Evolutionary conservation across 306 rosid genomes (phyloP), one percentile per base, ranked within the genome.

Genomic region (Glycine latifolia): DNA sequence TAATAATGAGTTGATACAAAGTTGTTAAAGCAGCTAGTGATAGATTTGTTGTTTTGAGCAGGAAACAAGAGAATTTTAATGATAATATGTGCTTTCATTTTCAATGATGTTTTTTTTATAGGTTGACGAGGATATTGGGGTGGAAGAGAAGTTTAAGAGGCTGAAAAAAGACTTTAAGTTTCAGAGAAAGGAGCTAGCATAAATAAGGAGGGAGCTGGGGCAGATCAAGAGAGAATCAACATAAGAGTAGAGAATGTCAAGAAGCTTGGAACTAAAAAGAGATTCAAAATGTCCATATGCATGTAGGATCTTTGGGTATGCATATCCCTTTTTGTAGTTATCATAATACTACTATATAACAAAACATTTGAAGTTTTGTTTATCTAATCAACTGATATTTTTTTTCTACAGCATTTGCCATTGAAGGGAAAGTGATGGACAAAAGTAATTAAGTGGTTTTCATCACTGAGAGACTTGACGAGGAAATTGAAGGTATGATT

Each of bases 371-470:
- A 66, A 37, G 73, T 55, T 68, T 77, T 15, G 54, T 55, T 77
- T n/a, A 71, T 39, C 6, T 55, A 80, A 78, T 75, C 50, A 39
- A 56, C 49, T 76, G 54, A 71, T 77, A 65, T 35, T 53, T 73
- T 80, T 71, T 31, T 39, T 52, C 33, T 86, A 76, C 91, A 95
- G 99, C 98, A 80, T 93, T 91, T 80, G 99, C 99, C 70, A 82
- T 95, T 43, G 99, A 95, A 85, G 99, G 99, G 67, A 98, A 95
- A 85, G 97, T 95, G 86, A 95, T 86, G 77, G 99, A 93, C 87
- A 95, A 95, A 91, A 80, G 96, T 87, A n/a, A n/a, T n/a, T n/a
- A 91, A 37, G 77, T 95, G 99, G 98, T 90, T 95, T 86, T 78
- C 92, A 20, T 86, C 92, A 31, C 79, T 95, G 82, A 88, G 91